Percentiles rank a stretch among this genome's conserved stretches.
These are phyloP conservation scores for Cladobotryum mycophilum DNA, from an alignment of 2,329 filamentous ascomycete species.

Conservation along the genomic window DNA sequence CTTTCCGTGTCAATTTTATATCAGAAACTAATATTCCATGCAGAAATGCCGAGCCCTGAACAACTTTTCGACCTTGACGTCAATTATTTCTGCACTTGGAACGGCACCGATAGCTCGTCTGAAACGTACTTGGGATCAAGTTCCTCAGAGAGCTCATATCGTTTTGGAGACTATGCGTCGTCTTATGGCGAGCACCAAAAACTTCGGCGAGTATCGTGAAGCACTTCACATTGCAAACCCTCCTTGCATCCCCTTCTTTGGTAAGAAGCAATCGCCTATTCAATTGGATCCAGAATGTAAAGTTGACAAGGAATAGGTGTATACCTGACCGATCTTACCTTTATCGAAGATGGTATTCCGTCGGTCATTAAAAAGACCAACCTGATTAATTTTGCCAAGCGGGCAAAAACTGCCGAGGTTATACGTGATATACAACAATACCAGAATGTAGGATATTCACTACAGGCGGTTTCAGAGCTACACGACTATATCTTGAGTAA, in stretches of 20 bases:
- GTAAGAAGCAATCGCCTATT: slow-evolving; percentile 41
- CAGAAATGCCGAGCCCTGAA: slow-evolving; percentile 91
- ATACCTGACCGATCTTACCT: slow-evolving; percentile 93
- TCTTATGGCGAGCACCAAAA: slow-evolving; percentile 95
- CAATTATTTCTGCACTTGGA: slow-evolving; percentile 91
- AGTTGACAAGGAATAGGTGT: slow-evolving; percentile 56
- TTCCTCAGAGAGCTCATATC: slow-evolving; percentile 74
- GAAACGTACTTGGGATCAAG: slow-evolving; percentile 88
- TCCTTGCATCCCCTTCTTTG: slow-evolving; percentile 97
- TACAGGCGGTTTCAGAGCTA: slow-evolving; percentile 83
- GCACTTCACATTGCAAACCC: slow-evolving; percentile 87
- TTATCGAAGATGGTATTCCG: slow-evolving; percentile 97
- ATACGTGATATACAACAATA: slow-evolving; percentile 99
- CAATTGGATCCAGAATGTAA: neutral
- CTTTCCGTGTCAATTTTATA: neutral
- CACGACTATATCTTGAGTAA: slow-evolving; percentile 97
- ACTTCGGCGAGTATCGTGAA: slow-evolving; percentile 95
- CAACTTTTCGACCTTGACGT: slow-evolving; percentile 96
- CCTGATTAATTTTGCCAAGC: slow-evolving; percentile 97
- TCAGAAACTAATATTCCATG: slow-evolving; percentile 12
- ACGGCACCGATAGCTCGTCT: slow-evolving; percentile 93
- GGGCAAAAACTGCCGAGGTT: slow-evolving; percentile 94
- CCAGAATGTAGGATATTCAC: slow-evolving; percentile 91
- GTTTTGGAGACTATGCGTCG: slow-evolving; percentile 86
- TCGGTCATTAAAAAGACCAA: slow-evolving; percentile 94